Percentiles rank a stretch among this genome's conserved stretches.
phyloP scores from a whole-genome alignment of 225 moss, liverwort and hornwort species.

The Asterella californica region DNA sequence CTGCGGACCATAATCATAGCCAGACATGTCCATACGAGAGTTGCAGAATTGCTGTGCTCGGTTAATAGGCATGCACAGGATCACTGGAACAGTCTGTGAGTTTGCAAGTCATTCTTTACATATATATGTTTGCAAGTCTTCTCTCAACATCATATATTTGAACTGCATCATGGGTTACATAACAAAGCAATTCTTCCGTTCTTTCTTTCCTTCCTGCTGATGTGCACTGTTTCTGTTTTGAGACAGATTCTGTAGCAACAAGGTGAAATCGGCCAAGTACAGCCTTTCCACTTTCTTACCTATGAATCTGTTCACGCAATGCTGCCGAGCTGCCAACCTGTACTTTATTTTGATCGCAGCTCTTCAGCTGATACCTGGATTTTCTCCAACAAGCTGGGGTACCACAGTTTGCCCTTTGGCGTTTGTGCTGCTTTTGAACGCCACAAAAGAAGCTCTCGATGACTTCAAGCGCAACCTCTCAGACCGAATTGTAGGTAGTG shows the following conservation, averaged over 20 bases:
- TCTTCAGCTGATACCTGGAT: constrained; percentile 56
- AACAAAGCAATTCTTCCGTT: too few relatives aligned
- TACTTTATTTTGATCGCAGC: constrained; percentile 75
- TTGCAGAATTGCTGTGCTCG: too few relatives aligned
- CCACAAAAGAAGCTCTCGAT: constrained; percentile 75
- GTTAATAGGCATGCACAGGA: neutral
- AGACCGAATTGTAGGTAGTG: constrained; percentile 53
- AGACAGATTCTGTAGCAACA: constrained; percentile 75
- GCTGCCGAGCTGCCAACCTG: constrained; percentile 59
- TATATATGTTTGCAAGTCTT: too few relatives aligned
- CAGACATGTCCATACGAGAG: too few relatives aligned
- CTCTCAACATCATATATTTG: too few relatives aligned
- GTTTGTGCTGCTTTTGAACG: constrained; percentile 76
- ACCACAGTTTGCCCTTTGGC: constrained; percentile 69
- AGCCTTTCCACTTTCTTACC: constrained; percentile 56
- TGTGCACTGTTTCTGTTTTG: neutral
- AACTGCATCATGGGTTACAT: too few relatives aligned
- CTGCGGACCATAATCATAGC: too few relatives aligned
- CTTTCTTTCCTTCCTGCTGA: too few relatives aligned
- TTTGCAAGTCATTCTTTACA: too few relatives aligned
- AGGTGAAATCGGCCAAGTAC: constrained; percentile 66
- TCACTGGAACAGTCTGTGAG: too few relatives aligned
- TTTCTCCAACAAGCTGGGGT: constrained; percentile 61
- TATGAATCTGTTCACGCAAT: constrained; percentile 62
- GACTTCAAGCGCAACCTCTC: constrained; percentile 64